Percentiles rank a stretch among this genome's conserved stretches.
These are phyloP conservation scores for Cerrena zonata DNA, from an alignment of 1,284 basidiomycete genomes.

Conservation along the genomic window DNA sequence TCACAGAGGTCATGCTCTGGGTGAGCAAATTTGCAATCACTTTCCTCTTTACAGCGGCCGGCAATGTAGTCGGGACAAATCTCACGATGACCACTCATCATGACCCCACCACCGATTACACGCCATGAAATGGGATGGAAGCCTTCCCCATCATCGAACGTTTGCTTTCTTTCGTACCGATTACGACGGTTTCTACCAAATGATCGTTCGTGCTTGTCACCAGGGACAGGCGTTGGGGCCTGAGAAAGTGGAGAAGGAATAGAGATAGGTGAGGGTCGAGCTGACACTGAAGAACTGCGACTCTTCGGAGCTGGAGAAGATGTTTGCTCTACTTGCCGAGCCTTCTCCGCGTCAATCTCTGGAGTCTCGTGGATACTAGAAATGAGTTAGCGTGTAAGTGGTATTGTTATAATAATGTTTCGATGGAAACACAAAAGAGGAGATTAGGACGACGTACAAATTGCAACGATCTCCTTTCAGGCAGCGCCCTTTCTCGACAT, in stretches of 20 bases:
- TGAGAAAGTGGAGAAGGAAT: not conserved
- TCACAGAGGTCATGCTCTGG: constrained; percentile 21
- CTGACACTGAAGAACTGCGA: not conserved
- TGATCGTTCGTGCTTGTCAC: not conserved
- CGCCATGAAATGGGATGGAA: constrained; percentile 45
- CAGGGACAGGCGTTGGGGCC: not conserved
- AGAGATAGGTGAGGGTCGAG: not conserved
- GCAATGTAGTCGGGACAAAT: constrained; percentile 31
- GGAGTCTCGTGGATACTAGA: constrained; percentile 12
- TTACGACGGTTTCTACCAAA: constrained; percentile 8
- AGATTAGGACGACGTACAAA: constrained; percentile 44
- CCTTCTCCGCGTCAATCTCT: not conserved
- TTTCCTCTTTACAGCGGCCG: constrained; percentile 33
- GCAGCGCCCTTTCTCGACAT: constrained; percentile 41
- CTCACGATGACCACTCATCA: constrained; percentile 40
- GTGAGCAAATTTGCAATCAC: constrained; percentile 36
- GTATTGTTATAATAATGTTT: no score
- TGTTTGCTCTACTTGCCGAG: not conserved
- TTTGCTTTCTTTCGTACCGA: constrained; percentile 14
- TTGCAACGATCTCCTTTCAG: constrained; percentile 59
- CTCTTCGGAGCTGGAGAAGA: not conserved
- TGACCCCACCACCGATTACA: constrained; percentile 45
- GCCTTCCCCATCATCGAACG: constrained; percentile 35
- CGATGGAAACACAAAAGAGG: not conserved
- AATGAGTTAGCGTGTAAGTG: no score